These are phyloP conservation scores for Pelargonium cotyledonis DNA, from an alignment of 441 rosid species.

Conservation along the genomic window DNA sequence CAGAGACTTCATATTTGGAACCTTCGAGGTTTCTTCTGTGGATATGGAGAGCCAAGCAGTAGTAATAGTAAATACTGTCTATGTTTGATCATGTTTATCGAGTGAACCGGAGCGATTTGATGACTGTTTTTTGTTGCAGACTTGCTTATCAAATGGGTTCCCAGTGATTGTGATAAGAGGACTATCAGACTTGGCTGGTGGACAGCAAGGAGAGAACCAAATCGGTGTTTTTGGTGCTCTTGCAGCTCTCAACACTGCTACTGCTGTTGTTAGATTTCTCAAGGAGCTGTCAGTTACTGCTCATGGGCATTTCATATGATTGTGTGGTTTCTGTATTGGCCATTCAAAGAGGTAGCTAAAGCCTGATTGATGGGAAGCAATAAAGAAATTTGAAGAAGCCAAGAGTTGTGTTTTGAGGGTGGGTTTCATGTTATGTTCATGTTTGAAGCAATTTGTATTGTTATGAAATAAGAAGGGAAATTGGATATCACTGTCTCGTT, in stretches of 20 bases:
- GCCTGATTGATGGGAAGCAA: too few relatives aligned
- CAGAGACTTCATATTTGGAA: constrained; percentile 31
- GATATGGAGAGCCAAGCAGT: constrained; percentile 53
- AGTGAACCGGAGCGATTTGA: too few relatives aligned
- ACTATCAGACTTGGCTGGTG: constrained; percentile 42
- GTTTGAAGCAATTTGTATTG: too few relatives aligned
- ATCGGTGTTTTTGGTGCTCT: constrained; percentile 19
- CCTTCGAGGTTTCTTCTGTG: constrained; percentile 36
- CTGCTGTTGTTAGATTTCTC: constrained; percentile 21
- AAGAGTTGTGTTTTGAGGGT: too few relatives aligned
- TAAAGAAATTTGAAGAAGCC: too few relatives aligned
- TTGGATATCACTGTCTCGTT: too few relatives aligned
- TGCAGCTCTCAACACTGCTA: constrained; percentile 28
- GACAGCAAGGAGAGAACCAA: constrained; percentile 27
- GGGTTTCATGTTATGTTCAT: too few relatives aligned
- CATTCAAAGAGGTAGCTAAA: too few relatives aligned
- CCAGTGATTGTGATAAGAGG: constrained; percentile 38
- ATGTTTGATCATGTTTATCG: too few relatives aligned
- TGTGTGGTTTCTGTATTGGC: neutral
- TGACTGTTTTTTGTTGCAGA: constrained; percentile 13
- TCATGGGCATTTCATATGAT: neutral
- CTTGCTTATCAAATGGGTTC: constrained; percentile 35
- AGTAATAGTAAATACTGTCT: constrained; percentile 29
- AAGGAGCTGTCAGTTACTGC: neutral
- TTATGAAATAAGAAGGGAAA: too few relatives aligned